Evolutionary conservation across 2,329 filamentous ascomycete species (phyloP).

Genomic region (Aspergillus brasiliensis): DNA sequence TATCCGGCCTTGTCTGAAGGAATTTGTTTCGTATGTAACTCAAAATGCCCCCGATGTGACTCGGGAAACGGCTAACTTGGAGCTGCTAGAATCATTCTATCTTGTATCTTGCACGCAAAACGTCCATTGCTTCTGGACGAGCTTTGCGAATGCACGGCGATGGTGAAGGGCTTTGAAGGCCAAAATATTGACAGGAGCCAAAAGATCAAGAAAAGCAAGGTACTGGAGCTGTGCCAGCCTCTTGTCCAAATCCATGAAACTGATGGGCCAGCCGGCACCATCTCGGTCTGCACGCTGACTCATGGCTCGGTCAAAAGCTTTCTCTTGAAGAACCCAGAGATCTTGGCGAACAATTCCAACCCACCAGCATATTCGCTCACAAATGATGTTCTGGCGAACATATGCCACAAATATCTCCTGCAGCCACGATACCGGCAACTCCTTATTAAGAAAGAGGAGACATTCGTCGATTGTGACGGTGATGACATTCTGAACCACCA

Average conservation of each 20-base stretch:
- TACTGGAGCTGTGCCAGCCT: not conserved
- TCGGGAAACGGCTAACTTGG: not conserved
- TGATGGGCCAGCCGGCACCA: not conserved
- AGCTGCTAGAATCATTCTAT: not conserved
- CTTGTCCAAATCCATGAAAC: slow-evolving; percentile 1
- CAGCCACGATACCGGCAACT: slow-evolving; percentile 5
- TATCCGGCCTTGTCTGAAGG: not conserved
- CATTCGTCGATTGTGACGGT: not conserved
- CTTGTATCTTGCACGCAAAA: slow-evolving; percentile 2
- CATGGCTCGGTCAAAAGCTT: slow-evolving; percentile 4
- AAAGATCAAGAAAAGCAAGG: slow-evolving; percentile 1
- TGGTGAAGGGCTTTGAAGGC: not conserved
- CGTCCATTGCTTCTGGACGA: not conserved
- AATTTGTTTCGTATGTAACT: not conserved
- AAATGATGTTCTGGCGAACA: not conserved
- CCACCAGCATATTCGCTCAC: not conserved
- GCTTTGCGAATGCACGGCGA: slow-evolving; percentile 6
- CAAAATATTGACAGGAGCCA: not conserved
- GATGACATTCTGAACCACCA: not conserved
- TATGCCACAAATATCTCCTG: slow-evolving; percentile 3
- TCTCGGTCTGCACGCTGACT: not conserved
- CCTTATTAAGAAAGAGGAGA: not conserved
- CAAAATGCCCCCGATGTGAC: not conserved
- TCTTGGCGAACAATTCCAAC: not conserved
- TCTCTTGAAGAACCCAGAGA: slow-evolving; percentile 5